These are phyloP conservation scores for Cicer pinnatifidum DNA, from an alignment of 306 rosid genomes.

Conservation along the genomic window DNA sequence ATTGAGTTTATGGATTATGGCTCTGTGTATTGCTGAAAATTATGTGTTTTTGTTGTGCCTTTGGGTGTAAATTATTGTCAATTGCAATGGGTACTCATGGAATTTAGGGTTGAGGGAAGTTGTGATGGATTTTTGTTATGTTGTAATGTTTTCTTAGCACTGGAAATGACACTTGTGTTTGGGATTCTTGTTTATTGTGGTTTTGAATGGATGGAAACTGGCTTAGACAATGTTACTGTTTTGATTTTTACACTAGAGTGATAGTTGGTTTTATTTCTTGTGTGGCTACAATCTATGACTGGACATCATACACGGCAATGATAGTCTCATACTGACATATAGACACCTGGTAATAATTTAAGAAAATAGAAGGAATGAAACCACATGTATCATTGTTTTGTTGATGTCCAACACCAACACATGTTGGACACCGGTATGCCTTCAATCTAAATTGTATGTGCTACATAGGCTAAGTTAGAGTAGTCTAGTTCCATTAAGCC, in stretches of 20 bases:
- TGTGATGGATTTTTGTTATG: slow-evolving; percentile 31
- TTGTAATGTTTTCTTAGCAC: slow-evolving; percentile 38
- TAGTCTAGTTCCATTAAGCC: slow-evolving; percentile 32
- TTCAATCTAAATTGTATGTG: too few species aligned
- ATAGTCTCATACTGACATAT: too few species aligned
- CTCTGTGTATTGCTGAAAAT: slow-evolving; percentile 30
- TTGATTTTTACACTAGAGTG: slow-evolving; percentile 29
- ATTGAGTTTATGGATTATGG: slow-evolving; percentile 24
- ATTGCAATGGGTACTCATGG: slow-evolving; percentile 31
- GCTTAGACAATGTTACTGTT: slow-evolving; percentile 32
- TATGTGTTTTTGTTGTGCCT: slow-evolving; percentile 28
- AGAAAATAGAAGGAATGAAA: too few species aligned
- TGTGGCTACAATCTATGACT: background rate
- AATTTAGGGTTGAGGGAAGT: slow-evolving; percentile 37
- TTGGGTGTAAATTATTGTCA: slow-evolving; percentile 45
- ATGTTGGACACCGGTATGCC: too few species aligned
- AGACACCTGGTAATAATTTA: too few species aligned
- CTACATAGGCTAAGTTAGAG: background rate
- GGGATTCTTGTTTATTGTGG: slow-evolving; percentile 22
- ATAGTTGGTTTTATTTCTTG: slow-evolving; percentile 25
- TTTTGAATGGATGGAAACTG: slow-evolving; percentile 41
- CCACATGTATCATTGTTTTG: too few species aligned
- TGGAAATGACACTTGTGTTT: slow-evolving; percentile 25
- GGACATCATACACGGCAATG: too few species aligned
- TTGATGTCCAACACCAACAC: too few species aligned